Evolutionary conservation across 192 early-diverging fungal genomes (phyloP).

Genomic region (Coemansia sp.): DNA sequence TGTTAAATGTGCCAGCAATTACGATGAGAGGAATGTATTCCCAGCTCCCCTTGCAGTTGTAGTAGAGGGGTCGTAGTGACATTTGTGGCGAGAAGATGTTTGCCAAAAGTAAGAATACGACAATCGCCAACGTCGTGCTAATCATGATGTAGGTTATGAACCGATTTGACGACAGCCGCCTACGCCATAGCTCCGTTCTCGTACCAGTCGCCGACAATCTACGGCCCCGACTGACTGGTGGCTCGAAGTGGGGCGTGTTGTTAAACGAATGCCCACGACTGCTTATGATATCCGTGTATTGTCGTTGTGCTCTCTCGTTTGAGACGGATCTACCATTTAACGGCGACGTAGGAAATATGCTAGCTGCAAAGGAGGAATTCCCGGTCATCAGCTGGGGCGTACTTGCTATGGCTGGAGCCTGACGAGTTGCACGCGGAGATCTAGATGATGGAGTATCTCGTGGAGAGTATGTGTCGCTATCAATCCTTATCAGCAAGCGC

Average conservation of each 20-base stretch:
- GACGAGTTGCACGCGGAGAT: background rate
- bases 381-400: background rate
- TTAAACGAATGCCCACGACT: background rate
- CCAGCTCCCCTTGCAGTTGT: conserved; percentile 30
- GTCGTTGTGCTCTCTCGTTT: background rate
- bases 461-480: background rate
- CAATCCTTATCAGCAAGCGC: background rate
- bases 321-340: background rate
- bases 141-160: conserved; percentile 16
- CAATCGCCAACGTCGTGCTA: background rate
- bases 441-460: background rate
- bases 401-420: background rate
- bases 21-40: conserved; percentile 5
- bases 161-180: conserved; percentile 14
- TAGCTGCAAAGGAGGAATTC: background rate
- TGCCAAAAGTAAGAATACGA: conserved; percentile 10
- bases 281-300: background rate
- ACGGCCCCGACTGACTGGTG: background rate
- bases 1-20: background rate
- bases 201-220: background rate
- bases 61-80: conserved; percentile 19
- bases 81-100: conserved; percentile 29
- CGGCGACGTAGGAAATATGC: background rate
- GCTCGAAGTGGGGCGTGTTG: background rate
- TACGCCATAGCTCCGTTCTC: conserved; percentile 3